Evolutionary conservation across 176 grass and related monocot species (phyloP), one percentile per base, ranked within the genome.

Genomic region (Thalia dealbata): DNA sequence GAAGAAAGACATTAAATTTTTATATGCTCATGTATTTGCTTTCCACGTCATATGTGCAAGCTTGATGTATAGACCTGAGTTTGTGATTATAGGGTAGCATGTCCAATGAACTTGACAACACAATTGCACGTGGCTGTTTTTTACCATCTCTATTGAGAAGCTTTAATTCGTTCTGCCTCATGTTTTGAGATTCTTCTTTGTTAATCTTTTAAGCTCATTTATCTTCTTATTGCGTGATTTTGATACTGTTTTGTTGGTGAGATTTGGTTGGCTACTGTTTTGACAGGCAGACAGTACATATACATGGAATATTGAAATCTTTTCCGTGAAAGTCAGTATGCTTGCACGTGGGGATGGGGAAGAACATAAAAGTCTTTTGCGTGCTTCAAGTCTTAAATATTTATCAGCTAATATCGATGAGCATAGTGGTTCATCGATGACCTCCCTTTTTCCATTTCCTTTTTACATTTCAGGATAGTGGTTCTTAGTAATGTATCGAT

Each of bases 21-120:
- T n/a, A n/a, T n/a, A n/a, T n/a, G n/a, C n/a, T n/a, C n/a, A n/a
- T n/a, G n/a, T n/a, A n/a, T n/a, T n/a, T n/a, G n/a, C n/a, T n/a
- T n/a, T n/a, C n/a, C n/a, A n/a, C n/a, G n/a, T n/a, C n/a, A n/a
- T n/a, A n/a, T n/a, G n/a, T n/a, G n/a, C n/a, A n/a, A n/a, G n/a
- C n/a, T n/a, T n/a, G n/a, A n/a, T n/a, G n/a, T n/a, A n/a, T n/a
- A n/a, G n/a, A n/a, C n/a, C n/a, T n/a, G n/a, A 38, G 44, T 81
- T 46, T 81, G 21, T 71, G 75, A 70, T 48, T 76, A 86, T 72
- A 99, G 95, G 95, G 95, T 71, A 90, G 90, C 64, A 93, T 99
- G 95, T 99, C 95, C 81, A 99, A 99, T 75, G 95, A 99, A 81
- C 59, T 99, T 88, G 93, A 99, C 81, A 99, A 79, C 85, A 99